These are phyloP conservation scores for Aspergillus latus DNA, from an alignment of 2,329 filamentous ascomycete genomes.

Conservation along the genomic window DNA sequence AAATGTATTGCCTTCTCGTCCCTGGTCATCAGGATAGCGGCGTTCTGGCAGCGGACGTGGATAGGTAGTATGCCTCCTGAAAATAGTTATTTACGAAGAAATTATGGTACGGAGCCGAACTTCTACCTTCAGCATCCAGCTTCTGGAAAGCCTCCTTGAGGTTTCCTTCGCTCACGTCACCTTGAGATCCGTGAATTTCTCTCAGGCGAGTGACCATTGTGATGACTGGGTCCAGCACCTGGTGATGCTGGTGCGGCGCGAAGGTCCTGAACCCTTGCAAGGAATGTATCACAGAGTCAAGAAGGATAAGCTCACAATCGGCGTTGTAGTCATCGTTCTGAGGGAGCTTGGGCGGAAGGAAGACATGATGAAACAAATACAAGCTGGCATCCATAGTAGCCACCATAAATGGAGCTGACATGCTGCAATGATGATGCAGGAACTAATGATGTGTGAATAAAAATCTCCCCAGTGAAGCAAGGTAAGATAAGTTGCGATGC, in stretches of 20 bases:
- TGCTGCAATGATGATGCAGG: no score
- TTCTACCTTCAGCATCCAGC: slow-evolving; percentile 12
- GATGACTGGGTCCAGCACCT: slow-evolving; percentile 15
- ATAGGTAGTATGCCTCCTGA: slow-evolving; percentile 35
- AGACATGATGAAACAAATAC: slow-evolving; percentile 50
- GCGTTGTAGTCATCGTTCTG: slow-evolving; percentile 36
- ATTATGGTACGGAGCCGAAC: no score
- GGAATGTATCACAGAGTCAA: slow-evolving; percentile 21
- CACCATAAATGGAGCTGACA: no score
- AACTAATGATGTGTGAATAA: no score
- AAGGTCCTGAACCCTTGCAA: slow-evolving; percentile 21
- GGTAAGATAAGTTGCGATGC: no score
- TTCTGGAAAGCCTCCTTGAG: slow-evolving; percentile 10
- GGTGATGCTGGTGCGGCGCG: slow-evolving; percentile 6
- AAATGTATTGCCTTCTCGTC: slow-evolving; percentile 21
- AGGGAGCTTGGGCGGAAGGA: slow-evolving; percentile 52
- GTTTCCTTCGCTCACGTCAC: slow-evolving; percentile 16
- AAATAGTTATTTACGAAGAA: not conserved
- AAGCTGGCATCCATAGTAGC: not conserved
- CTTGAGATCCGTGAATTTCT: not conserved
- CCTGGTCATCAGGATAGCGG: slow-evolving; percentile 45
- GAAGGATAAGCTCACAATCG: slow-evolving; percentile 27
- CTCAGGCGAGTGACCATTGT: slow-evolving; percentile 10
- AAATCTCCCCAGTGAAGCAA: no score
- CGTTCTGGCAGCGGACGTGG: slow-evolving; percentile 50